Base-by-base conservation (phyloP, 106 monocot genomes). In the Amphibolis antarctica region DNA sequence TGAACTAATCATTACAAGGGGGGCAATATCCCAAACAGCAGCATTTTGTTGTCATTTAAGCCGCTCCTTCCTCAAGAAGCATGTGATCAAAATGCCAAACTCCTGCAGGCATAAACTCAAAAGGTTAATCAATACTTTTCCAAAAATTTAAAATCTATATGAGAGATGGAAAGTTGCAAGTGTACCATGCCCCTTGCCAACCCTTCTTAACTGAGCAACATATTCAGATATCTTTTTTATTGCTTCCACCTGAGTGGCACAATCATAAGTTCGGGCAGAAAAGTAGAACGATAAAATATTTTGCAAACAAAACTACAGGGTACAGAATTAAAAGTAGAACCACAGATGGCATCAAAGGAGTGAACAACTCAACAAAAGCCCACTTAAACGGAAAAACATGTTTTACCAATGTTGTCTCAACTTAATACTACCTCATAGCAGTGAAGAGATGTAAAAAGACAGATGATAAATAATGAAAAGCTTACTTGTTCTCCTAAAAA, bases 1-100 rank as follows among this genome's bases (percentile, higher is more conserved):
- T 2, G 36, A n/a, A n/a, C n/a, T n/a, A 36, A 36, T 36, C 7
- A 36, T 36, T 36, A 36, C 36, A 36, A 36, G 36, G 36, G 7
- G 2, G 36, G n/a, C n/a, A n/a, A 36, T 36, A 36, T 7, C 36
- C 36, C 7, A 36, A 36, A 36, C 4, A 36, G 7, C 36, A 36
- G 36, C 36, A 36, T 2, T 36, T 36, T 7, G 4, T 4, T 36
- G 2, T 36, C 36, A 36, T 36, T 36, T 36, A 36, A 36, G 36
- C 36, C 2, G 36, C 36, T 19, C 26, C 88, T 60, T 70, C 83
- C 25, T 78, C 61, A 14, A 89, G 83, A 67, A 93, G 83, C 76
- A 62, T 65, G 79, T 83, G 93, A 81, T 93, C 86, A 69, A 93
- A 93, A 57, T 93, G 93, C 88, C 88, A 93, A 17, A 86, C 88